Evolutionary conservation across 352 stramenopile genomes (phyloP).

Genomic region (Pythium dissimile): DNA sequence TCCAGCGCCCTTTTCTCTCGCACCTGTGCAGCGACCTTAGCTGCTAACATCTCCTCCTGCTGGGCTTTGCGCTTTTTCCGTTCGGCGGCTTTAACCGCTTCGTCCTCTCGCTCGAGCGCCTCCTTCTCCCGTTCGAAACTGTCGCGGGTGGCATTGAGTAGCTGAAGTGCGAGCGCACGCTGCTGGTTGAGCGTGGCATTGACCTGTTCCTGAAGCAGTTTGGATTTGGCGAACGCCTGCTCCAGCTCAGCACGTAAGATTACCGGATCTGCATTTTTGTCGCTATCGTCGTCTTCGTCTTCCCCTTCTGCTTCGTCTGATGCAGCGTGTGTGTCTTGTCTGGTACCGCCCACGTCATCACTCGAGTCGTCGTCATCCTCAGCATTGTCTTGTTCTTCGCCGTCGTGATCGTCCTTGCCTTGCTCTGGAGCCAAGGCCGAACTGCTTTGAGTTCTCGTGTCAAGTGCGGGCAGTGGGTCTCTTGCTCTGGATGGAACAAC

Average conservation of each 20-base stretch:
- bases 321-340: background rate
- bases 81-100: conserved; percentile 40
- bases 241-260: conserved; percentile 41
- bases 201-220: conserved; percentile 33
- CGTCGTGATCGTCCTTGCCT: background rate
- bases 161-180: conserved; percentile 50
- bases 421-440: background rate
- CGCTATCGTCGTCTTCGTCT: conserved; percentile 26
- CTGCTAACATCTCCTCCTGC: conserved; percentile 41
- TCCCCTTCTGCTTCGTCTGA: background rate
- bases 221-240: conserved; percentile 26
- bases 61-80: conserved; percentile 39
- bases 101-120: conserved; percentile 41
- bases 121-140: conserved; percentile 57
- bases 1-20: conserved; percentile 30
- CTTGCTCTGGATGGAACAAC: too few species aligned
- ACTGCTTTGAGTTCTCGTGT: too few species aligned
- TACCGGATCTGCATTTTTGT: conserved; percentile 36
- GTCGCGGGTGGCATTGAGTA: conserved; percentile 56
- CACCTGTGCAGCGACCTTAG: conserved; percentile 44
- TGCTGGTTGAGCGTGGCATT: conserved; percentile 32
- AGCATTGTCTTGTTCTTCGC: background rate
- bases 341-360: background rate
- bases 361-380: background rate
- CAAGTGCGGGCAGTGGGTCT: too few species aligned